phyloP scores from a whole-genome alignment of 495 filamentous ascomycete genomes.

The Peziza echinospora region DNA sequence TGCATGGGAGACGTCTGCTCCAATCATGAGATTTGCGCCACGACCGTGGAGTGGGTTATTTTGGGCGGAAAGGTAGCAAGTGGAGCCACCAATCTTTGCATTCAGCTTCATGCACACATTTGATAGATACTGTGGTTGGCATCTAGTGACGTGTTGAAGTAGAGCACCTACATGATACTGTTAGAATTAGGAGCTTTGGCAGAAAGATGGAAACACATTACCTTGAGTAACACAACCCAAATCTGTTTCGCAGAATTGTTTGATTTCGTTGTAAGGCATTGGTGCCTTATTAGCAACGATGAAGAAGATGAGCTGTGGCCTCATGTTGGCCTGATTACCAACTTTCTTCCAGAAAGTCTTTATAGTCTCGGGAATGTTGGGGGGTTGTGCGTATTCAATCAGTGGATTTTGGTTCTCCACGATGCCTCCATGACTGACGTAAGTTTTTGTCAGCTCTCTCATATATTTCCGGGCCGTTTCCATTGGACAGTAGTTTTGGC shows the following conservation, averaged over 20 bases:
- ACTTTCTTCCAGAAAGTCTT: conserved; percentile 29
- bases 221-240: conserved; percentile 55
- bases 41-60: conserved; percentile 22
- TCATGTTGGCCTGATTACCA: conserved; percentile 24
- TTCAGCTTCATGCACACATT: conserved; percentile 92
- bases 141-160: conserved; percentile 35
- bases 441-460: conserved; percentile 36
- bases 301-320: conserved; percentile 48
- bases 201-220: conserved; percentile 3
- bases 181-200: background rate
- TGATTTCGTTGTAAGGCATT: conserved; percentile 51
- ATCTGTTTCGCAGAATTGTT: conserved; percentile 64
- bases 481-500: conserved; percentile 15
- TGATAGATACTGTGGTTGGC: conserved; percentile 52
- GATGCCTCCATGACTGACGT: conserved; percentile 48
- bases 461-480: conserved; percentile 33
- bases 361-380: conserved; percentile 28
- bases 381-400: conserved; percentile 18
- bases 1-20: conserved; percentile 74
- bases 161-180: conserved; percentile 27
- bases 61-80: conserved; percentile 20
- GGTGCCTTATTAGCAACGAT: conserved; percentile 45
- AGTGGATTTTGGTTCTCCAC: conserved; percentile 23
- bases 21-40: conserved; percentile 49
- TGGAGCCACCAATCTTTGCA: conserved; percentile 77